Base-by-base conservation (phyloP, 495 filamentous ascomycete genomes). In the Penicillium soppii region DNA sequence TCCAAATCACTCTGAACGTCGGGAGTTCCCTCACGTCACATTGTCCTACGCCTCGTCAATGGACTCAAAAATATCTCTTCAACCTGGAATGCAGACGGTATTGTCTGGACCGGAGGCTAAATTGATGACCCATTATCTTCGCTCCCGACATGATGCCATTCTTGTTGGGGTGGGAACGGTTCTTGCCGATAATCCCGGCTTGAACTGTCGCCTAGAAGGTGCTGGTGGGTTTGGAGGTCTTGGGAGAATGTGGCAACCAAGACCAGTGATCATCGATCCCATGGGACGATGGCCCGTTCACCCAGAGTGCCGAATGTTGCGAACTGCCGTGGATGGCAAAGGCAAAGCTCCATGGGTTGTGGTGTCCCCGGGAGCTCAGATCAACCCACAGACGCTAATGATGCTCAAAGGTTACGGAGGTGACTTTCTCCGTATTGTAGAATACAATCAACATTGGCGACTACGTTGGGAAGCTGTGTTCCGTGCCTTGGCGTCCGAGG, bases 41-140 rank as follows among this genome's bases (percentile, higher is more conserved):
- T 71, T 97, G 29, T 95, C 92, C 27, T 97, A 88, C 65, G 92
- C 92, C 21, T 82, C 83, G n/a, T 95, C 91, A 5, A 85, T 97
- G 63, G 92, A 97, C 66, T 86, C 85, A 8, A 80, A 82, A 36
- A 74, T 97, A 45, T 81, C 90, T 8, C 77, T 92, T 12, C 73
- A 82, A 0, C 88, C 89, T 0, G 90, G 90, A 13, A 76, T 80
- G 52, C 88, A 85, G 54, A 96, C 91, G 2, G 70, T 78, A 0
- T 80, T 96, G 5, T 96, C 92, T 6, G 90, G 91, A 21, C 82
- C 84, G 1, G 75, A 84, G 56, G 85, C 90, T 12, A 96, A 96
- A 65, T 77, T 87, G 43, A 90, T 97, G 86, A 96, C 92, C 1
- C 92, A 97, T 65, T 90, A 86, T 65, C 78, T 97, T 15, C 87